These are phyloP conservation scores for Juglanconis oblonga DNA, from an alignment of 2,329 filamentous ascomycete genomes.

Conservation along the genomic window DNA sequence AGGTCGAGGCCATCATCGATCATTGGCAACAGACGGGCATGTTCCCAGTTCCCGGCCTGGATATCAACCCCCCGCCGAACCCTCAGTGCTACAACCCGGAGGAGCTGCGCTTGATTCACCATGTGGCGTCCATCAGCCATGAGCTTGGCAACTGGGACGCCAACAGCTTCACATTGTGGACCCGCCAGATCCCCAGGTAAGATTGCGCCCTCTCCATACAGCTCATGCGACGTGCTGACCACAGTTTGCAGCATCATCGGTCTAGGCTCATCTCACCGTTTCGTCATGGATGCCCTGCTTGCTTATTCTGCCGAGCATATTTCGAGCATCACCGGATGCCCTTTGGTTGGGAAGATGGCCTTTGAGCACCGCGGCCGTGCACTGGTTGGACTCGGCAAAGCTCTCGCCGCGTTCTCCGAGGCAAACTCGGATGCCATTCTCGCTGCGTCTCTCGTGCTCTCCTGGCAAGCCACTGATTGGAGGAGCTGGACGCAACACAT, in stretches of 20 bases:
- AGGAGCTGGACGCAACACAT: conserved; percentile 90
- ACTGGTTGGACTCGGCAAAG: conserved; percentile 82
- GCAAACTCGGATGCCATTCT: conserved; percentile 88
- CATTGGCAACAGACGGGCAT: conserved; percentile 80
- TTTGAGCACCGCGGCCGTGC: conserved; percentile 86
- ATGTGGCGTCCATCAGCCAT: conserved; percentile 81
- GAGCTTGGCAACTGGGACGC: conserved; percentile 76
- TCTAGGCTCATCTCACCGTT: conserved; percentile 76
- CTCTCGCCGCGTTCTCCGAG: conserved; percentile 79
- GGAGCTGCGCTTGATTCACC: conserved; percentile 85
- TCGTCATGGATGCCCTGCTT: conserved; percentile 91
- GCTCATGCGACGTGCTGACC: conserved; percentile 18
- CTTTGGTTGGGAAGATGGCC: conserved; percentile 80
- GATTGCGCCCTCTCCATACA: conserved; percentile 29
- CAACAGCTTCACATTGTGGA: conserved; percentile 87
- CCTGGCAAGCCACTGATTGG: conserved; percentile 97
- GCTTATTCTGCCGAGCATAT: conserved; percentile 95
- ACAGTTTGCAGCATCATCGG: conserved; percentile 64
- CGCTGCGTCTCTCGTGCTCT: conserved; percentile 85
- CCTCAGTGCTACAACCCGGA: conserved; percentile 71
- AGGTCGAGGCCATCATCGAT: conserved; percentile 77
- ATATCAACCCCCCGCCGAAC: conserved; percentile 70
- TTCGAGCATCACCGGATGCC: conserved; percentile 82
- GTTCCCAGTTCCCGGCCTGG: conserved; percentile 81
- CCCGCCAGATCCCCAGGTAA: conserved; percentile 87